Evolutionary conservation across 768 basidiomycete species (phyloP).

Genomic region (Mycena chlorophos): DNA sequence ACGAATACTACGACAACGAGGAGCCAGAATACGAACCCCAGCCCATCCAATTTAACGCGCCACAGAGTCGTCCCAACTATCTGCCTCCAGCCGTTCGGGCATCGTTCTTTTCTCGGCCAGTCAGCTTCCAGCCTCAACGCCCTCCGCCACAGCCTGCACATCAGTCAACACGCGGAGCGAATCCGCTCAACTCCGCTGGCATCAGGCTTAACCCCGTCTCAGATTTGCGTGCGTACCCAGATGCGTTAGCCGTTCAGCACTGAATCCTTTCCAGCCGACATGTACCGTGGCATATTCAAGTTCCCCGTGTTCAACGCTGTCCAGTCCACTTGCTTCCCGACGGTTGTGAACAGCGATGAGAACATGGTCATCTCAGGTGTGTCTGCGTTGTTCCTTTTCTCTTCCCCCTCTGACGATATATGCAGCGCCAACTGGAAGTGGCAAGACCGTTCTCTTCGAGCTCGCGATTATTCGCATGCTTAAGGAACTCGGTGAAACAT

Average conservation of each 20-base stretch:
- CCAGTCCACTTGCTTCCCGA: neutral
- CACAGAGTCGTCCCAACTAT: neutral
- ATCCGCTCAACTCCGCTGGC: constrained; percentile 42
- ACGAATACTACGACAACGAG: constrained; percentile 3
- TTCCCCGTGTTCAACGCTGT: constrained; percentile 1
- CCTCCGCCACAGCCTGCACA: neutral
- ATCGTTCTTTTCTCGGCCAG: constrained; percentile 1
- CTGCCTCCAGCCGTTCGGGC: neutral
- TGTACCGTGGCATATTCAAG: constrained; percentile 38
- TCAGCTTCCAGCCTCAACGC: constrained; percentile 2
- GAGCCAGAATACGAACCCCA: constrained; percentile 16
- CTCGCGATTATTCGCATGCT: constrained; percentile 81
- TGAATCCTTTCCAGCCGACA: constrained; percentile 71
- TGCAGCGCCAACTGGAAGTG: constrained; percentile 93
- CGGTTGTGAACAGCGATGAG: constrained; percentile 50
- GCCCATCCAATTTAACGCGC: constrained; percentile 12
- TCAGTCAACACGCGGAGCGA: constrained; percentile 14
- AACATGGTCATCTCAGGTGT: constrained; percentile 55
- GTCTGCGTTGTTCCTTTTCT: constrained; percentile 15
- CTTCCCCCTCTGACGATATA: neutral
- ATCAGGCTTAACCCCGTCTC: constrained; percentile 68
- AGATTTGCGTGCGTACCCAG: constrained; percentile 58
- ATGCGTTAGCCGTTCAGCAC: neutral
- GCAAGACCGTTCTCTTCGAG: constrained; percentile 95
- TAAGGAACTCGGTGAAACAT: constrained; percentile 32